Base-by-base conservation (phyloP, 1,139 yeast genomes). In the Scheffersomyces parashehatae region DNA sequence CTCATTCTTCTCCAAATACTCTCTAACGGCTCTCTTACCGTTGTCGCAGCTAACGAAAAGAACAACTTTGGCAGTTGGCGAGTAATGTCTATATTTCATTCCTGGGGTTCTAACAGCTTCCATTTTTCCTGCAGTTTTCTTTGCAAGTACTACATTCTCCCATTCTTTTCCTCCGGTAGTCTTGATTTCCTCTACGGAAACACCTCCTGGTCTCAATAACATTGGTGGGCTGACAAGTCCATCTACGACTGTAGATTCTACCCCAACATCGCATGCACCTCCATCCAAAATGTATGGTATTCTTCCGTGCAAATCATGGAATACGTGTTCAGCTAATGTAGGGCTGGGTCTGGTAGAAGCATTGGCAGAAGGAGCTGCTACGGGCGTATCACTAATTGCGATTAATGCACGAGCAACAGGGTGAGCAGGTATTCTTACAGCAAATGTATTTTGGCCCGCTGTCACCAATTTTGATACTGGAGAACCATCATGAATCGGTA, bases 291-390 rank as follows among this genome's bases (percentile, higher is more conserved):
- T 88, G 30, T 83, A 62, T 0, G 97, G 97, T n/a, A 93, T 88
- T 46, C 76, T 81, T 1, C 90, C 93, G 1, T 85, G 60, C 40
- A 93, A 66, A 59, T 93, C 99, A 53, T 82, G 81, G 51, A 69
- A 79, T 0, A 93, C 99, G 63, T 93, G 99, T 14, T 75, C 67
- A 1, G 99, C 99, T 36, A 76, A 59, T 0, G 99, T 93, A 1
- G 98, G 97, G 35, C 96, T 87, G 1, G 99, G 99, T 43, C 89
- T 73, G 0, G 99, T 93, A 1, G 97, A 89, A 3, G 97, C 95
- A 64, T 93, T 93, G 6, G 99, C 99, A 1, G 96, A 88, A 0
- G 99, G 99, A 0, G 99, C 99, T 0, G 99, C 99, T 36, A 93
- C 67, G 0, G 99, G 98, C 1, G 86, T 77, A 52, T 89, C 96